Percentiles rank a stretch among this genome's conserved stretches.
These are phyloP conservation scores for Pichia sp. DNA, from an alignment of 1,139 yeast genomes.

Conservation along the genomic window DNA sequence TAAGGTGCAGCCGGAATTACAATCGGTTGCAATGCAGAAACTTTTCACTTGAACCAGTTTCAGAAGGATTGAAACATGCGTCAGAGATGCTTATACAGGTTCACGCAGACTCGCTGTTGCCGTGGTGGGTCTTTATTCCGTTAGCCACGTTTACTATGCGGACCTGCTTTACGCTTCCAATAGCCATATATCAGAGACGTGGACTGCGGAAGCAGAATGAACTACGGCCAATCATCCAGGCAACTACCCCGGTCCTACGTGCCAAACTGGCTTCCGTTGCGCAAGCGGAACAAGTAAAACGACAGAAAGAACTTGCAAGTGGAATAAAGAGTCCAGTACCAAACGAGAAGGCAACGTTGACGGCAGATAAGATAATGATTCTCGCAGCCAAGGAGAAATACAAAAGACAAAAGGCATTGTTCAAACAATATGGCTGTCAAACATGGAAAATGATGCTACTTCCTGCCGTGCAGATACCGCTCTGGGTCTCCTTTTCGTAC, in stretches of 20 bases:
- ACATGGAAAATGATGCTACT: slow-evolving; percentile 70
- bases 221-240: slow-evolving; percentile 62
- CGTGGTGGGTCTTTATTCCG: slow-evolving; percentile 86
- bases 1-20: neutral
- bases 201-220: slow-evolving; percentile 68
- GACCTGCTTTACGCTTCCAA: slow-evolving; percentile 65
- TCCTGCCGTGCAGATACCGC: slow-evolving; percentile 79
- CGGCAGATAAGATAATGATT: slow-evolving; percentile 72
- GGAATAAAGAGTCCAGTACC: slow-evolving; percentile 15
- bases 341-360: slow-evolving; percentile 42
- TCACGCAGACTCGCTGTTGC: slow-evolving; percentile 57
- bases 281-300: slow-evolving; percentile 32
- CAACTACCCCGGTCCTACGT: slow-evolving; percentile 71
- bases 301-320: neutral
- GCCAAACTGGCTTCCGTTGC: slow-evolving; percentile 64
- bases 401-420: slow-evolving; percentile 65
- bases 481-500: slow-evolving; percentile 79
- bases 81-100: slow-evolving; percentile 37
- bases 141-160: slow-evolving; percentile 63
- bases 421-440: slow-evolving; percentile 63
- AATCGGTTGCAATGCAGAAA: slow-evolving; percentile 3
- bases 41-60: slow-evolving; percentile 21
- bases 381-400: slow-evolving; percentile 74
- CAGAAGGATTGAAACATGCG: slow-evolving; percentile 21
- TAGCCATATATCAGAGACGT: slow-evolving; percentile 67